Conservation (phyloP, 2,329 filamentous ascomycete genomes). For the Thelonectria olida region DNA sequence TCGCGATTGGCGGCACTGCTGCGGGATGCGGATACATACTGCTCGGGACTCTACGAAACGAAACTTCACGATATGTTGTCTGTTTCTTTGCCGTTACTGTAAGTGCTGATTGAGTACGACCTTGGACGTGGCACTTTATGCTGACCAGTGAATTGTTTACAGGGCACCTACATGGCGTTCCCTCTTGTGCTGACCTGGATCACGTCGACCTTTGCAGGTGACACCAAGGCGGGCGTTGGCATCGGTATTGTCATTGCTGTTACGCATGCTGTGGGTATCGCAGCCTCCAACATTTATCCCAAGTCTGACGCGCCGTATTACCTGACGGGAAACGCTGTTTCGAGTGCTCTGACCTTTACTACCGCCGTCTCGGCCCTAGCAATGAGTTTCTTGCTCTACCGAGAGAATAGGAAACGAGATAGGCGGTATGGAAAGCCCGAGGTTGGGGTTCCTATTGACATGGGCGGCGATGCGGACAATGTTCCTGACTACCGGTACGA, state of each 20-base stretch:
- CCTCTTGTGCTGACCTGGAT: constrained; percentile 32
- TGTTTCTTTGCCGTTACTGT: constrained; percentile 26
- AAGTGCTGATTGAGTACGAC: not conserved
- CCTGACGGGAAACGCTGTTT: constrained; percentile 26
- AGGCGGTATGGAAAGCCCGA: constrained; percentile 23
- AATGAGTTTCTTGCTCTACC: constrained; percentile 23
- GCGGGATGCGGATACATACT: constrained; percentile 25
- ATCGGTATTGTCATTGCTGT: constrained; percentile 29
- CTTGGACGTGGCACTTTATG: accelerated
- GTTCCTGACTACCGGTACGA: constrained; percentile 25
- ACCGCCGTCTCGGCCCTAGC: constrained; percentile 11
- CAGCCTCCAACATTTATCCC: constrained; percentile 29
- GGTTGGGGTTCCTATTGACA: constrained; percentile 20
- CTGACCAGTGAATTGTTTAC: not conserved
- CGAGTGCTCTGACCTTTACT: constrained; percentile 17
- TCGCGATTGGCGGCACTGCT: constrained; percentile 18
- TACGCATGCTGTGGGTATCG: constrained; percentile 26
- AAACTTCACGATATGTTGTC: constrained; percentile 14
- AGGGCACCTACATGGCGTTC: constrained; percentile 29
- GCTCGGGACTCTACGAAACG: constrained; percentile 15
- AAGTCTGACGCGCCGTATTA: constrained; percentile 24
- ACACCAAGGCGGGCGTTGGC: constrained; percentile 30
- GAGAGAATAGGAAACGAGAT: constrained; percentile 21
- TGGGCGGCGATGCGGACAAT: constrained; percentile 28
- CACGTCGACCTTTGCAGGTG: constrained; percentile 27